Base-by-base conservation (phyloP, 495 filamentous ascomycete genomes). In the Penicillium argentinense region DNA sequence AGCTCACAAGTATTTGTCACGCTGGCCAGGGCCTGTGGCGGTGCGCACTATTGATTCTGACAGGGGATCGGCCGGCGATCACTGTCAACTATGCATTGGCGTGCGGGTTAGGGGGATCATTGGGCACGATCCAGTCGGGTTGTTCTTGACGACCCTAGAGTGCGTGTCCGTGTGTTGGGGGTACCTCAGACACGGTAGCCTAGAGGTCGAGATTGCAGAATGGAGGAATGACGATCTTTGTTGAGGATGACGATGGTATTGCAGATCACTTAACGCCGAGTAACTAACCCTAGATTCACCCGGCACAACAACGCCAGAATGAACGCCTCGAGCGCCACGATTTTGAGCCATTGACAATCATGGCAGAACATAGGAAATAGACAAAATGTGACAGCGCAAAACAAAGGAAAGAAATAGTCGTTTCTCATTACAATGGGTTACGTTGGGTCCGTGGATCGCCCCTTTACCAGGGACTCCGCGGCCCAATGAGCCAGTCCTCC, bases 401-500 rank as follows among this genome's bases (percentile, higher is more conserved):
- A 39, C 47, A 43, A 57, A 43, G 24, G 34, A 51, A 38, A 59
- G 46, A 17, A 37, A 50, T 54, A 45, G 53, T 56, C 56, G 51
- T 54, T 32, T 53, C 57, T 63, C 60, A 53, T 63, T 28, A 63
- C 9, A 13, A 29, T 27, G 42, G 42, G 39, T n/a, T n/a, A n/a
- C n/a, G n/a, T n/a, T n/a, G n/a, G n/a, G n/a, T n/a, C n/a, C n/a
- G n/a, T n/a, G n/a, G n/a, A n/a, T n/a, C n/a, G n/a, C 27, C 26
- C 30, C 33, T 37, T 39, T 53, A 72, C 65, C 67, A 75, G 33
- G 80, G 81, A 59, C 79, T 80, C 38, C 81, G 65, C 2, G 78
- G 67, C 24, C 88, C 90, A 28, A 95, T 72, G 89, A 95, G 95
- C 89, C 91, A 96, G 64, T 96, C 90, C 66, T 96, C 88, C 89